Conservation (phyloP, 306 rosid species). For the Prunus fruticosa region DNA sequence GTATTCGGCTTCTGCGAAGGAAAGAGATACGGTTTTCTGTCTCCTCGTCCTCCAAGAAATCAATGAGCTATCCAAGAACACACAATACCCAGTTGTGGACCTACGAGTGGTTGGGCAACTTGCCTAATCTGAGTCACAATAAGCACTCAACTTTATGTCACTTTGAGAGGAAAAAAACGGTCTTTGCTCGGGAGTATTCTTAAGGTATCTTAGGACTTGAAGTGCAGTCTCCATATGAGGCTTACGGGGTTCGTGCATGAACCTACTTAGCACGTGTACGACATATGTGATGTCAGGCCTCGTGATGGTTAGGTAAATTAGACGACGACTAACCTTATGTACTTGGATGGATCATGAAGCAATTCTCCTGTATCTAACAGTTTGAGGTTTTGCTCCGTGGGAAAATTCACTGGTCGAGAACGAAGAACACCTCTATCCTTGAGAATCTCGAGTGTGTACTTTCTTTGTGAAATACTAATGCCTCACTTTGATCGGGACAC, state of each 20-base stretch:
- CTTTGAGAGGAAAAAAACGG: not conserved
- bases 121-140: not conserved
- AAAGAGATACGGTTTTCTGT: rapidly evolving
- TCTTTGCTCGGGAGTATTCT: not conserved
- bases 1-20: not conserved
- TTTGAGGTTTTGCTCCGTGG: not conserved
- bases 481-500: not conserved
- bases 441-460: not conserved
- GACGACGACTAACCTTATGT: not conserved
- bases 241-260: no score
- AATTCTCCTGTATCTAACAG: not conserved
- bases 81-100: no score
- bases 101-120: not conserved
- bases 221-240: no score
- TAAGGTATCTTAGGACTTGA: no score
- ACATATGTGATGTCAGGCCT: not conserved
- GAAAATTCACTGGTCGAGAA: not conserved
- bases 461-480: not conserved
- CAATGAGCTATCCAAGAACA: not conserved
- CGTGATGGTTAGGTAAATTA: not conserved
- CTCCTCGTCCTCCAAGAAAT: not conserved
- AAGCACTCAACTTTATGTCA: not conserved
- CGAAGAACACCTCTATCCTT: not conserved
- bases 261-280: not conserved
- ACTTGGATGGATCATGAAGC: not conserved